phyloP scores from a whole-genome alignment of 2,329 filamentous ascomycete genomes.

The Colletotrichum limetticola region DNA sequence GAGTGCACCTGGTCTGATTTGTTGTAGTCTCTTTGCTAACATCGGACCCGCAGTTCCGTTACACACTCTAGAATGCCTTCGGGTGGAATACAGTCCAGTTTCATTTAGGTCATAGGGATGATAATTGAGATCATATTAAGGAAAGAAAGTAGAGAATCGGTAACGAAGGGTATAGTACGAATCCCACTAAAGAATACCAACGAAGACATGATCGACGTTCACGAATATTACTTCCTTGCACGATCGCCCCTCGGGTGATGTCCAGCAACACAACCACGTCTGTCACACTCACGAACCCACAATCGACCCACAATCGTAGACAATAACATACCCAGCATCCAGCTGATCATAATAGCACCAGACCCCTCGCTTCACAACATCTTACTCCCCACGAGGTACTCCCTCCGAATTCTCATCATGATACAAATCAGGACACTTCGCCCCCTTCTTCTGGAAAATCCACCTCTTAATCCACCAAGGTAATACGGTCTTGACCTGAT shows the following conservation, averaged over 20 bases:
- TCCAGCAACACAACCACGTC: not conserved
- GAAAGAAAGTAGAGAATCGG: not conserved
- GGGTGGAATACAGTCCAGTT: not conserved
- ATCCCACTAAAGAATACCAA: not conserved
- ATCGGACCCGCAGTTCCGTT: not conserved
- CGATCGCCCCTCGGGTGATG: not conserved
- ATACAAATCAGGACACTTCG: conserved; percentile 43
- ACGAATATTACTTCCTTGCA: not conserved
- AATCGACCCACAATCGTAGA: not conserved
- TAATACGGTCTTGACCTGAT: conserved; percentile 65
- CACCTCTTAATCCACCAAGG: conserved; percentile 72
- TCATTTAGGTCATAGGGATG: not conserved
- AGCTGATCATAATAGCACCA: not conserved
- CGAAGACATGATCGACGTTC: not conserved
- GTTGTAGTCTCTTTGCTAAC: not conserved
- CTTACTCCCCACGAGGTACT: not conserved
- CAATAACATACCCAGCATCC: not conserved
- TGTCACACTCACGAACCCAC: not conserved
- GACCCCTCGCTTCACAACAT: no score
- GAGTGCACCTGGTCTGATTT: not conserved
- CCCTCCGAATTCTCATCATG: conserved; percentile 7
- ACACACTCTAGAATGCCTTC: not conserved
- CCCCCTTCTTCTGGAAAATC: conserved; percentile 59
- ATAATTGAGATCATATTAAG: not conserved
- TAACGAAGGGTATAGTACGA: conserved; percentile 9